phyloP scores from a whole-genome alignment of 352 stramenopile genomes.

The Blastocystis sp. region DNA sequence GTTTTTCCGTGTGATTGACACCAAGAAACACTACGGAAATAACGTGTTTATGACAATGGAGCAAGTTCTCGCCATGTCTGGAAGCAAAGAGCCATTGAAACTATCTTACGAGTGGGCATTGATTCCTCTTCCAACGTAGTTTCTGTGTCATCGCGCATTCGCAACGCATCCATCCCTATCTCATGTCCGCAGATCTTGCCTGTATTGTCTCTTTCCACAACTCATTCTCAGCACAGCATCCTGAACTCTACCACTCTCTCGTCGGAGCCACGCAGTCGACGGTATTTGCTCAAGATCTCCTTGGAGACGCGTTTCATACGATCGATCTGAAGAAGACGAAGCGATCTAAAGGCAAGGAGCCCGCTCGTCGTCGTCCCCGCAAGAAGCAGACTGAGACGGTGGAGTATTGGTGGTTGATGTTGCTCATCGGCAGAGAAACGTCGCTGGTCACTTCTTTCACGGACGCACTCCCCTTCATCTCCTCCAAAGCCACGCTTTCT shows the following conservation, averaged over 20 bases:
- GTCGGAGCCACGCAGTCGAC: constrained; percentile 1
- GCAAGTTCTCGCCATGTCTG: constrained; percentile 1
- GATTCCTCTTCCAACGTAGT: not conserved
- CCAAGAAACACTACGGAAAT: not conserved
- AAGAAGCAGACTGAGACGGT: constrained; percentile 2
- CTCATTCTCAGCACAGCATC: not conserved
- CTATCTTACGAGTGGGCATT: not conserved
- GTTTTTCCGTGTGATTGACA: not conserved
- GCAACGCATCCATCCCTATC: not conserved
- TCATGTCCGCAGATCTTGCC: not conserved
- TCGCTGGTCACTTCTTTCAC: constrained; percentile 50
- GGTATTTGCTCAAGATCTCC: not conserved
- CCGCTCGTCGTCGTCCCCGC: not conserved
- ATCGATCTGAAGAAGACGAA: not conserved
- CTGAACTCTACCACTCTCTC: not conserved
- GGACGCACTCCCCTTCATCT: constrained; percentile 20
- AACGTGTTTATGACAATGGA: constrained; percentile 17
- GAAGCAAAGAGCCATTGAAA: not conserved
- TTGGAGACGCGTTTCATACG: not conserved
- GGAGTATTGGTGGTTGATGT: not conserved
- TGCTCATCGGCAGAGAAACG: not conserved
- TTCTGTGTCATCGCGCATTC: constrained; percentile 45
- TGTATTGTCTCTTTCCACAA: not conserved
- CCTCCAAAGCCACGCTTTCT: not conserved
- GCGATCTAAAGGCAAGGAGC: constrained; percentile 1